Evolutionary conservation across 2,329 filamentous ascomycete genomes (phyloP).

Genomic region (Anisogramma anomala): DNA sequence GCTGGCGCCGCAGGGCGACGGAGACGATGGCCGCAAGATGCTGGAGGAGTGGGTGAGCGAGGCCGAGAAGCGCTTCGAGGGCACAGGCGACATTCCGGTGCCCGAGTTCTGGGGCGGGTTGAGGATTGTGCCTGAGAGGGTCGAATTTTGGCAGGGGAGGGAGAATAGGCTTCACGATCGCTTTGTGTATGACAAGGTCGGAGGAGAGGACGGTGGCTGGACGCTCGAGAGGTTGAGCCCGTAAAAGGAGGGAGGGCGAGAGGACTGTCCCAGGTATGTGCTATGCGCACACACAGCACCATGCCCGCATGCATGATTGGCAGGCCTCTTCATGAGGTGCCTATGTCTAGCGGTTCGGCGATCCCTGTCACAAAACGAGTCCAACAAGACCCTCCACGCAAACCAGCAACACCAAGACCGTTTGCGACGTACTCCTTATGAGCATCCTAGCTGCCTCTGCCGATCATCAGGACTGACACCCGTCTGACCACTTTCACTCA

Average conservation of each 20-base stretch:
- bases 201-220: constrained; percentile 41
- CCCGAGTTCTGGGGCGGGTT: constrained; percentile 93
- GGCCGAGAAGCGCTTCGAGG: constrained; percentile 63
- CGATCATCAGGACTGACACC: too few relatives aligned
- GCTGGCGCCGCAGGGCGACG: constrained; percentile 37
- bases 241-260: constrained; percentile 24
- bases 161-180: constrained; percentile 86
- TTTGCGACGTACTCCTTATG: too few relatives aligned
- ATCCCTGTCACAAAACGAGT: too few relatives aligned
- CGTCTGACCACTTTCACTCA: too few relatives aligned
- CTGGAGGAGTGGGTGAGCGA: constrained; percentile 70
- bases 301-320: too few relatives aligned
- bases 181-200: constrained; percentile 66
- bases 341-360: too few relatives aligned
- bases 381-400: too few relatives aligned
- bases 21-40: constrained; percentile 57
- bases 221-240: constrained; percentile 64
- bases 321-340: too few relatives aligned
- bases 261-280: too few relatives aligned
- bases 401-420: too few relatives aligned
- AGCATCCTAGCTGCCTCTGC: too few relatives aligned
- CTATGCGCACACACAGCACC: too few relatives aligned
- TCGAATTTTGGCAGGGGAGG: constrained; percentile 96
- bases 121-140: constrained; percentile 68
- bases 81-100: constrained; percentile 68